Percentiles rank a stretch among this genome's conserved stretches.
Evolutionary conservation across 139 green algal species (phyloP).

Genomic region (Chlamydomonas sp.): DNA sequence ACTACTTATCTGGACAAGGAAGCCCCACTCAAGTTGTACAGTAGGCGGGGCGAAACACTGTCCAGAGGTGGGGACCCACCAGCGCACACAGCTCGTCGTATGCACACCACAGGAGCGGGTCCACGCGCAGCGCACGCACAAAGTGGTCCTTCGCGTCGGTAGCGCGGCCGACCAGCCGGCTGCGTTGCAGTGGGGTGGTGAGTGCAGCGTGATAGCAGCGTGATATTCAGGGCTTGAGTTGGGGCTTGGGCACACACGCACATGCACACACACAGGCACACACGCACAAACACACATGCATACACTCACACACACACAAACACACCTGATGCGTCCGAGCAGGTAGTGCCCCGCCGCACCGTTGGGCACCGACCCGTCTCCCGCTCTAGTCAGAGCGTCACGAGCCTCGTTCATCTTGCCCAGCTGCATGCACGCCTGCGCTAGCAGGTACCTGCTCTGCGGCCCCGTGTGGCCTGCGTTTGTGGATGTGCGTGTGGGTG

Average conservation of each 20-base stretch:
- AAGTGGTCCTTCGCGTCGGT: slow-evolving; percentile 58
- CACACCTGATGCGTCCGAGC: slow-evolving; percentile 68
- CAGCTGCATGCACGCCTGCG: slow-evolving; percentile 70
- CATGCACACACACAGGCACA: too few relatives aligned
- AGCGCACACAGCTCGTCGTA: slow-evolving; percentile 88
- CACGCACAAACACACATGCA: too few relatives aligned
- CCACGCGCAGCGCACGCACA: slow-evolving; percentile 51
- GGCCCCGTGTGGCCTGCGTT: slow-evolving; percentile 32
- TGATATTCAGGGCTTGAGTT: too few relatives aligned
- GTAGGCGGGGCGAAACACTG: too few relatives aligned
- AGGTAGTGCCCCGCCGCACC: slow-evolving; percentile 64
- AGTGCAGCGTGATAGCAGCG: too few relatives aligned
- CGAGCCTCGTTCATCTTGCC: slow-evolving; percentile 75
- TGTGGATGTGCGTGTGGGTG: background rate
- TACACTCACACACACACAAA: too few relatives aligned
- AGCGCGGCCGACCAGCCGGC: slow-evolving; percentile 48
- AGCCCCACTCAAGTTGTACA: too few relatives aligned
- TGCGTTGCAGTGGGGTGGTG: too few relatives aligned
- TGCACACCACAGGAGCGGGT: slow-evolving; percentile 85
- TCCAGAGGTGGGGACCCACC: too few relatives aligned
- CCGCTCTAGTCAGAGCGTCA: slow-evolving; percentile 44
- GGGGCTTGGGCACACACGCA: too few relatives aligned
- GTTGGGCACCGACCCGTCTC: slow-evolving; percentile 11
- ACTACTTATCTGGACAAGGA: too few relatives aligned
- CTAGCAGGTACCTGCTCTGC: slow-evolving; percentile 75